Percentiles rank a stretch among this genome's conserved stretches.
phyloP scores from a whole-genome alignment of 2,329 filamentous ascomycete genomes.

The Verticillium zaregamsianum region DNA sequence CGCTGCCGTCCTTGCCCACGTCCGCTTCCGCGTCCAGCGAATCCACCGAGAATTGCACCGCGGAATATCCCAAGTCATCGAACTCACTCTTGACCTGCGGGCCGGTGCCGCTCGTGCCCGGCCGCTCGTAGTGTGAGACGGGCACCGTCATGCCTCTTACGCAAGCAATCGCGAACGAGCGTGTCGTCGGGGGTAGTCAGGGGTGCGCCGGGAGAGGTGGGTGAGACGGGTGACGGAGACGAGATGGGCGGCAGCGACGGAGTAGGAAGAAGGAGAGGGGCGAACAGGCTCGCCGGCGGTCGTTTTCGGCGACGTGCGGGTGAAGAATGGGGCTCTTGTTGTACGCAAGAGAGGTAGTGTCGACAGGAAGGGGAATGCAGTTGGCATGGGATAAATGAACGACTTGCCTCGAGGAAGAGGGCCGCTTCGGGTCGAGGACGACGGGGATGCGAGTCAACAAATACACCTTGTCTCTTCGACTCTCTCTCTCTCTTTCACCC shows the following conservation, averaged over 20 bases:
- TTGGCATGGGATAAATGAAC: not conserved
- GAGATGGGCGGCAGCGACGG: conserved; percentile 5
- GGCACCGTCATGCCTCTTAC: conserved; percentile 10
- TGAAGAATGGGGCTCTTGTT: conserved; percentile 12
- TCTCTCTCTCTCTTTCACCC: conserved; percentile 3
- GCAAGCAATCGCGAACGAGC: conserved; percentile 2
- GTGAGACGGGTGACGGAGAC: not conserved
- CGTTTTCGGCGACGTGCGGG: conserved; percentile 5
- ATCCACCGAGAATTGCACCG: conserved; percentile 10
- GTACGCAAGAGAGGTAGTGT: conserved; percentile 7
- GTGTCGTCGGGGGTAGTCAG: not conserved
- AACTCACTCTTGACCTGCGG: conserved; percentile 4
- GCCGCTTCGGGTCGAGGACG: conserved; percentile 3
- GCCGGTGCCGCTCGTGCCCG: conserved; percentile 8
- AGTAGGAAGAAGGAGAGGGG: not conserved
- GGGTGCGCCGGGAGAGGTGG: not conserved
- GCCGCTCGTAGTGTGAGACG: conserved; percentile 13
- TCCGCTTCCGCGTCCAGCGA: conserved; percentile 10
- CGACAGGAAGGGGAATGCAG: not conserved
- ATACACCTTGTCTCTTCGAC: conserved; percentile 7
- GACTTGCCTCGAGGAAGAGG: not conserved
- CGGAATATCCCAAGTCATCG: not conserved
- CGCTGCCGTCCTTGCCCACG: not conserved
- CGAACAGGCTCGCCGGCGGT: not conserved
- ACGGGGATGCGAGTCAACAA: conserved; percentile 12